Evolutionary conservation across 2,329 filamentous ascomycete genomes (phyloP), one percentile per base, ranked within the genome.

Genomic region (Coniochaeta sp.): DNA sequence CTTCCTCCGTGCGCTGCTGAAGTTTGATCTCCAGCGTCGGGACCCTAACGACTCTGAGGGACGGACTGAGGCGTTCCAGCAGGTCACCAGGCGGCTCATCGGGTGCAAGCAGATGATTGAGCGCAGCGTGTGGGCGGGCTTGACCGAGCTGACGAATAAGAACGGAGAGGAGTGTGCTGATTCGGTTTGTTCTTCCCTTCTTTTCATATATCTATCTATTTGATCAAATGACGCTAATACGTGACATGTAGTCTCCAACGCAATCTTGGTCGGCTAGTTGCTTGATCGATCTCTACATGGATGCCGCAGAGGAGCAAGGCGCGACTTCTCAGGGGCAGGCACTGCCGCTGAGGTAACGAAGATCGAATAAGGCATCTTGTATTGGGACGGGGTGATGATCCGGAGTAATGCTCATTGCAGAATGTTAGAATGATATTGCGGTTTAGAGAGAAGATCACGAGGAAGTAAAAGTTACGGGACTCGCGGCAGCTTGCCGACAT

Each of bases 261-360:
- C 95, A 99, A 74, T 89, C 95, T 59, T 99, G 95, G 95, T 97
- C 92, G 59, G 90, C 95, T 33, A 89, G 91, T 24, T 98, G 95
- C 73, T 79, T 99, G 70, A 90, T 99, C 69, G 95, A 99, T 76
- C 76, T 99, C 64, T 99, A 96, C 77, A 93, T 96, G 80, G 95
- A 99, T 73, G 93, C 91, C 19, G 81, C 82, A 28, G 82, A 83
- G 65, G 79, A 79, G 66, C 79, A 82, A 66, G 71, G 54, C 4
- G 24, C 24, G 22, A 52, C 22, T 17, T 52, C 47, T 31, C 65
- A 63, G 50, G 57, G 33, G 22, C 60, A 65, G 61, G 56, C 61
- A 12, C 60, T 71, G 61, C 69, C 68, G 14, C 58, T 67, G 58
- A 66, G 67, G 55, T 68, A 58, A 60, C 62, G 52, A 28, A n/a